Base-by-base conservation (phyloP, 192 early-diverging fungal genomes). In the Piromyces sp. region DNA sequence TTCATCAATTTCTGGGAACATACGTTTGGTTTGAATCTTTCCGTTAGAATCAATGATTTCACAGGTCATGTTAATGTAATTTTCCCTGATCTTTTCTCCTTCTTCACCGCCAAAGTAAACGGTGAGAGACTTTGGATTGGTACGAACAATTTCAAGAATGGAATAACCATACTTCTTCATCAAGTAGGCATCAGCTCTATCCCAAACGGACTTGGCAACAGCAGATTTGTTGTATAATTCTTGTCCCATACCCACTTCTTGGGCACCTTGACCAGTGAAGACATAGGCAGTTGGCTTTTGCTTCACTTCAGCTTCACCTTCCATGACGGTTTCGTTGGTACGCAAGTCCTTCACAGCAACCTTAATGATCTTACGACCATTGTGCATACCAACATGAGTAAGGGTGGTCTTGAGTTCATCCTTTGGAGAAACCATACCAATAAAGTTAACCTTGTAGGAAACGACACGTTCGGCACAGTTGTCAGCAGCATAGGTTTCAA, bases 181-280 rank as follows among this genome's bases (percentile, higher is more conserved):
- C 88, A 96, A 94, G 87, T 96, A 94, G 42, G 86, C 82, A 86
- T 98, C 96, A 82, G 95, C 95, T 81, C 93, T 91, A 83, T 98
- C 95, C 95, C 96, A 98, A 84, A 98, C 89, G 28, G 90, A 89
- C 83, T 92, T 93, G 36, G 96, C 95, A 84, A 94, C 87, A 80
- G 92, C 86, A 4, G 95, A 96, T 51, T 90, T 90, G 29, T 86
- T 89, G 84, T 96, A 98, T 29, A 98, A 90, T 38, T 93, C 94
- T 95, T 96, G 96, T 79, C 95, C 95, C 96, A 98, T 98, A 80
- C 95, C 95, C 40, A 91, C 88, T 87, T 96, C 95, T 86, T 98
- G 96, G 81, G 96, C 95, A 87, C 96, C 96, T 85, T 98, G 96
- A 68, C 96, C 96, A 80, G 96, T 98, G 84, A 98, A 98, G 15